Evolutionary conservation across 2,329 filamentous ascomycete genomes (phyloP).

Genomic region (Xylaria sp.): DNA sequence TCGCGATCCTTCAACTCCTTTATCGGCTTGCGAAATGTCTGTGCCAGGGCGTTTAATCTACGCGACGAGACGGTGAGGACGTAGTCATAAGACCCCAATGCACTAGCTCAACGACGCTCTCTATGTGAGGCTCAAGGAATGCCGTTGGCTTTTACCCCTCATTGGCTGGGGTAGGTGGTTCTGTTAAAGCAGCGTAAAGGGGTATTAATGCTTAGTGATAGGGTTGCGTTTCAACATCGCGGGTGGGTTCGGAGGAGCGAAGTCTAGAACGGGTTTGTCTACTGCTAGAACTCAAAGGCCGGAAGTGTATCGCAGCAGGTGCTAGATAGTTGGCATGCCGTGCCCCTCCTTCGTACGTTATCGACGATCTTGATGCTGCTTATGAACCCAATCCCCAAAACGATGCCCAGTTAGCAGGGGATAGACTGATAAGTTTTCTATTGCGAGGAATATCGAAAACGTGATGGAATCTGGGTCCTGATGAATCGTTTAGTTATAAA

Average conservation of each 20-base stretch:
- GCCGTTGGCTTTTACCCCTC: background rate
- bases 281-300: background rate
- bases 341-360: background rate
- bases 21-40: constrained; percentile 18
- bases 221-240: background rate
- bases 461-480: too few species aligned
- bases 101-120: constrained; percentile 17
- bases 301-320: background rate
- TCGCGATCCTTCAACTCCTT: constrained; percentile 25
- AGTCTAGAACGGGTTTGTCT: constrained; percentile 25
- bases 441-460: too few species aligned
- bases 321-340: background rate
- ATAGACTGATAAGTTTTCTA: background rate
- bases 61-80: constrained; percentile 23
- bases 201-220: constrained; percentile 19
- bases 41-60: background rate
- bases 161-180: constrained; percentile 12
- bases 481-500: too few species aligned
- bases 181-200: constrained; percentile 25
- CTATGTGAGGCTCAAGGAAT: constrained; percentile 15
- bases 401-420: background rate
- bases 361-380: constrained; percentile 1
- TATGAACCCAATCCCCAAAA: background rate
- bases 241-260: background rate
- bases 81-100: constrained; percentile 18